A percentile compares a stretch with the other conserved stretches of the same genome.
phyloP scores from a whole-genome alignment of 768 basidiomycete genomes.

The Favolaschia claudopus region DNA sequence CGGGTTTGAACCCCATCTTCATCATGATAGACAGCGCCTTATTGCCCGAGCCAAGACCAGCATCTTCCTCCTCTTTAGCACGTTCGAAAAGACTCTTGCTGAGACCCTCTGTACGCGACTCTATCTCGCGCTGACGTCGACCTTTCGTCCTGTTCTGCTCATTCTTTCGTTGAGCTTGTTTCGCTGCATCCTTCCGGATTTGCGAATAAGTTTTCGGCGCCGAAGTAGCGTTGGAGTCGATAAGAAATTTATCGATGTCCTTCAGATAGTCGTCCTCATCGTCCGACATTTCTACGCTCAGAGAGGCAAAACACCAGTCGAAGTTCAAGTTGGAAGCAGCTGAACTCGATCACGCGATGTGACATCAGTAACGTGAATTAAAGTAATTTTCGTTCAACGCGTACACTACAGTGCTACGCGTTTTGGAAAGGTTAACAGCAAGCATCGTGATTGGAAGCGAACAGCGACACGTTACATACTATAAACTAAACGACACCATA shows the following conservation, averaged over 20 bases:
- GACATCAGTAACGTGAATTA: not conserved
- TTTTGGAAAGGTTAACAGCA: constrained; percentile 14
- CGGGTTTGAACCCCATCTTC: constrained; percentile 93
- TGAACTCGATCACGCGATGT: constrained; percentile 1
- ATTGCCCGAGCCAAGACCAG: constrained; percentile 60
- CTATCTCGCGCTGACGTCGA: constrained; percentile 73
- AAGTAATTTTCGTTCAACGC: too few species aligned
- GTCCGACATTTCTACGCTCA: constrained; percentile 76
- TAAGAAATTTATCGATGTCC: constrained; percentile 73
- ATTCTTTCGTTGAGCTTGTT: constrained; percentile 66
- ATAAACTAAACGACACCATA: constrained; percentile 57
- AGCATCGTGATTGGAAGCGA: constrained; percentile 28
- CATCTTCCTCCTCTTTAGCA: constrained; percentile 69
- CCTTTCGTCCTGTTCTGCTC: constrained; percentile 71
- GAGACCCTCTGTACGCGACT: constrained; percentile 80
- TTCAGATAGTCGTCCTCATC: constrained; percentile 90
- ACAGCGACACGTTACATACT: constrained; percentile 34
- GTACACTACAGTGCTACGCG: too few species aligned
- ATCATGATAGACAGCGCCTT: constrained; percentile 91
- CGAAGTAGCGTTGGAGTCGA: constrained; percentile 44
- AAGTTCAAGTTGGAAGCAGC: too few species aligned
- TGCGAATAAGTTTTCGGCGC: constrained; percentile 73
- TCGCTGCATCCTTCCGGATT: constrained; percentile 70
- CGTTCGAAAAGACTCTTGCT: constrained; percentile 82
- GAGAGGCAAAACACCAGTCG: too few species aligned